Evolutionary conservation across 495 filamentous ascomycete species (phyloP).

Genomic region (Xylaria curta): DNA sequence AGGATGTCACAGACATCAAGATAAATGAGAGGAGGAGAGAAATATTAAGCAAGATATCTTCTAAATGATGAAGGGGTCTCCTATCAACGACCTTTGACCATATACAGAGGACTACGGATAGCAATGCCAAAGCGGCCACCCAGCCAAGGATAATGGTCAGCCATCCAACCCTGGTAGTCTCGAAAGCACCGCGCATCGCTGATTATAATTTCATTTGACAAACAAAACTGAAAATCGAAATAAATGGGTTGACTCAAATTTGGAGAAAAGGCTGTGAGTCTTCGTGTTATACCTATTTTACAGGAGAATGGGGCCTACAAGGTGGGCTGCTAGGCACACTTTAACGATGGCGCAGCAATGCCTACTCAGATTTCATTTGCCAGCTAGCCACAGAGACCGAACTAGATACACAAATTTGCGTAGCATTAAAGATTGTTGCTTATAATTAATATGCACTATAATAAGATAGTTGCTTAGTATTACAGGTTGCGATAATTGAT

Average conservation of each 20-base stretch:
- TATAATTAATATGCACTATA: not conserved
- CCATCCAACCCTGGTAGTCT: not conserved
- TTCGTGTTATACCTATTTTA: not conserved
- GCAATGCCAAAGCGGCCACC: not conserved
- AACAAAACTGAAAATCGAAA: not conserved
- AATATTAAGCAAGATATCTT: conserved; percentile 1
- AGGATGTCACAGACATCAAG: conserved; percentile 10
- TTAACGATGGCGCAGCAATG: not conserved
- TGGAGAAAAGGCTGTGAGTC: not conserved
- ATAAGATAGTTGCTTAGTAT: not conserved
- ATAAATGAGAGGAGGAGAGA: not conserved
- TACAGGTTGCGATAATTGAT: not conserved
- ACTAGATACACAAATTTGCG: not conserved
- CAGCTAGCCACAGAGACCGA: not conserved
- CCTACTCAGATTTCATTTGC: not conserved
- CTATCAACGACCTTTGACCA: not conserved
- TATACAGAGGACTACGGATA: not conserved
- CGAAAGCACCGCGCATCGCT: not conserved
- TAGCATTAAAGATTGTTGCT: not conserved
- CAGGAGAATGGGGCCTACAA: not conserved
- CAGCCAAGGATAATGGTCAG: conserved; percentile 15
- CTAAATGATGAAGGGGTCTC: not conserved
- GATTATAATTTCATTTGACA: not conserved
- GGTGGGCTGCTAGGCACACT: not conserved
- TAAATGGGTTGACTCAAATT: not conserved